Percentiles rank a stretch among this genome's conserved stretches.
phyloP scores from a whole-genome alignment of 140 eudicot genomes.

The Oenanthe javanica region DNA sequence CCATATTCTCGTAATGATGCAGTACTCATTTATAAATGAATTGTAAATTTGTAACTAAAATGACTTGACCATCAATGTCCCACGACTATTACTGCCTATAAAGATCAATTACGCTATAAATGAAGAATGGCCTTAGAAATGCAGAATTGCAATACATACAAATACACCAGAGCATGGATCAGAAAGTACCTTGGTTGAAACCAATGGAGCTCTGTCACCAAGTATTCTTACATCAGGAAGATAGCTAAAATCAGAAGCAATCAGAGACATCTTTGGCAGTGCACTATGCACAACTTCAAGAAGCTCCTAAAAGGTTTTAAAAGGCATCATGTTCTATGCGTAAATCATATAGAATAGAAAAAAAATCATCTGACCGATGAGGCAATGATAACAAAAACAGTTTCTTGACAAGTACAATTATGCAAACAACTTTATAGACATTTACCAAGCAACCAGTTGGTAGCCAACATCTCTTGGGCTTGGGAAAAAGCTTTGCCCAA shows the following conservation, averaged over 20 bases:
- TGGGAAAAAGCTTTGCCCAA: constrained; percentile 74
- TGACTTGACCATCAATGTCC: background rate
- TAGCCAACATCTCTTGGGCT: constrained; percentile 83
- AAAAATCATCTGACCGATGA: constrained; percentile 1
- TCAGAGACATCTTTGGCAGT: constrained; percentile 86
- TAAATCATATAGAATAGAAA: constrained; percentile 12
- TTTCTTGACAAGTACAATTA: background rate
- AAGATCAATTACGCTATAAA: background rate
- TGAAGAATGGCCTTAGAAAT: background rate
- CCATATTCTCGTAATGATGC: background rate
- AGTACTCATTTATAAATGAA: background rate
- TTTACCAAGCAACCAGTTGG: constrained; percentile 89
- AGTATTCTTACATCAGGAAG: constrained; percentile 87
- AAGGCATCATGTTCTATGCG: background rate
- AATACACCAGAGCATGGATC: constrained; percentile 11
- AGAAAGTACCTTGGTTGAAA: constrained; percentile 64
- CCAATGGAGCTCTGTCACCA: constrained; percentile 94
- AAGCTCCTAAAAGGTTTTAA: constrained; percentile 54
- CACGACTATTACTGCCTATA: background rate
- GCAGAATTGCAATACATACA: background rate
- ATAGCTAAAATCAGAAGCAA: constrained; percentile 94
- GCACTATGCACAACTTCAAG: constrained; percentile 75
- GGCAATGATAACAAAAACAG: background rate
- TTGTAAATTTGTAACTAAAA: background rate
- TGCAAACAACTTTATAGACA: background rate